Conservation (phyloP, 495 filamentous ascomycete genomes). For the Aspergillus baeticus region DNA sequence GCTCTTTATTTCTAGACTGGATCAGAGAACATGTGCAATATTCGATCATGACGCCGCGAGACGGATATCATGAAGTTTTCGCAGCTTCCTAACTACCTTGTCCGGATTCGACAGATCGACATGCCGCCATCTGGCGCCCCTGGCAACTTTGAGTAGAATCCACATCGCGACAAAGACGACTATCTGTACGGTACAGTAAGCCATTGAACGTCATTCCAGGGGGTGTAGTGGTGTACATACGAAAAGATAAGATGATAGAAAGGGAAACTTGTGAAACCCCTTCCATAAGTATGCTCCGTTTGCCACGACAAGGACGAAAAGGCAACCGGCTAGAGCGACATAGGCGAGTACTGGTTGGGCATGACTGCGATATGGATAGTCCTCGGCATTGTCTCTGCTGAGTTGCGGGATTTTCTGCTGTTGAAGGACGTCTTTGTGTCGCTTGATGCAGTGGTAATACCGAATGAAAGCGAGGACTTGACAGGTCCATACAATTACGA, state of each 20-base stretch:
- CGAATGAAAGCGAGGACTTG: not conserved
- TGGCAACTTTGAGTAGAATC: not conserved
- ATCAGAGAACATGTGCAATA: no score
- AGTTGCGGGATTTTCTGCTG: not conserved
- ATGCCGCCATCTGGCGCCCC: not conserved
- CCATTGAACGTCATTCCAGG: not conserved
- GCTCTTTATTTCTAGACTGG: no score
- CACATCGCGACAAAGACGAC: not conserved
- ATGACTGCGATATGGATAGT: not conserved
- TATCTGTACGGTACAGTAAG: not conserved
- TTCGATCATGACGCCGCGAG: not conserved
- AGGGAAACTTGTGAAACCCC: not conserved
- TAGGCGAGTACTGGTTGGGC: not conserved
- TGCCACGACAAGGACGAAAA: not conserved
- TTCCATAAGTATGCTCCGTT: not conserved
- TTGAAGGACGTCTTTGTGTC: not conserved
- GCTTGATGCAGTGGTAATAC: not conserved
- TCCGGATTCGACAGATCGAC: not conserved
- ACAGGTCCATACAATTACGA: slow-evolving; percentile 2
- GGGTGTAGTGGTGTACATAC: not conserved
- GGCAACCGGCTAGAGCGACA: not conserved
- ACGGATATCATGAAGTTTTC: not conserved
- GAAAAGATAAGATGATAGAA: not conserved
- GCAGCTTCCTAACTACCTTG: not conserved
- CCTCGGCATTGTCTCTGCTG: not conserved